Evolutionary conservation across 1,139 yeast species (phyloP), one percentile per base, ranked within the genome.

Genomic region (Waltiozyma sp.): DNA sequence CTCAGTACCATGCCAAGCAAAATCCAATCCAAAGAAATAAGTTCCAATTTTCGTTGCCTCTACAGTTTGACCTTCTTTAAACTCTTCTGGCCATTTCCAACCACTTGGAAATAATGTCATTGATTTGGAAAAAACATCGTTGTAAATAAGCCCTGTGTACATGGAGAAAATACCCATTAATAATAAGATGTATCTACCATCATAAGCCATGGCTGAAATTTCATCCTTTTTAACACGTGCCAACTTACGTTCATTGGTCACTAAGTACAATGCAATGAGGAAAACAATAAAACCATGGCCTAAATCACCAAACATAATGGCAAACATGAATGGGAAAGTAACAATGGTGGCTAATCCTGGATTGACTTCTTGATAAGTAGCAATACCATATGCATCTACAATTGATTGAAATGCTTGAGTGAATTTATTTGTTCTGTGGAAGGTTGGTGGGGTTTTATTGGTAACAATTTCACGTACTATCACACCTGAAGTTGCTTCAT

Each of bases 311-410:
- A 83, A 83, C 93, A 83, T 83, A 52, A 83, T 77, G 33, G 93
- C 89, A 64, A 83, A 83, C 87, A 83, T 80, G 57, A 83, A 83
- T 35, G 93, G 93, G 68, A 83, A 83, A 2, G 93, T 83, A 23
- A 83, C 77, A 44, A 80, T 72, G 2, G 93, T 83, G 26, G 93
- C 82, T 49, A 83, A 68, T 48, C 89, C 93, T 2, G 93, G 86
- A 58, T 83, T 83, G 24, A 83, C 82, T 62, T 83, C 93, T 50
- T 82, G 73, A 58, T 83, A 83, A 16, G 81, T 70, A 6, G 91
- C 86, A 48, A 80, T 70, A 57, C 91, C 93, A 60, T 83, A 83
- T 8, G 91, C 85, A 61, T 83, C 91, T 62, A 82, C 79, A 62
- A 83, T 82, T 40, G 73, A 66, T 63, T 83, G 93, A 66, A 80